These are phyloP conservation scores for Plenodomus lindquistii DNA, from an alignment of 2,329 filamentous ascomycete species.

Conservation along the genomic window DNA sequence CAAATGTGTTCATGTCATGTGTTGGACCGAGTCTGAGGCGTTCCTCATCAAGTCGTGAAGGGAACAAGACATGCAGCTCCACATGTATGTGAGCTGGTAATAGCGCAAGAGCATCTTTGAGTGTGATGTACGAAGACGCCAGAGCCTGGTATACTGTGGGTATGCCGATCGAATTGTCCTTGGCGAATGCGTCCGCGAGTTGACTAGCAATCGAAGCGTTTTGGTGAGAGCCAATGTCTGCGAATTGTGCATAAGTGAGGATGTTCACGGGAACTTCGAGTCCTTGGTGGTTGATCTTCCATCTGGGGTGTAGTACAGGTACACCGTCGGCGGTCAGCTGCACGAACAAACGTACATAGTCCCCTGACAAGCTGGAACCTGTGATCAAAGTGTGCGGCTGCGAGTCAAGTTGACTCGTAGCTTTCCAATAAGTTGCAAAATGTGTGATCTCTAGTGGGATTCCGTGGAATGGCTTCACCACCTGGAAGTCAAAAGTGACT, in stretches of 20 bases:
- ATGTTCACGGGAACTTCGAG: conserved; percentile 82
- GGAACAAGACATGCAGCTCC: conserved; percentile 91
- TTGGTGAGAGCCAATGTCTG: conserved; percentile 48
- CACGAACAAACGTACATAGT: conserved; percentile 89
- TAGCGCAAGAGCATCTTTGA: conserved; percentile 74
- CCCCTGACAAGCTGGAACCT: conserved; percentile 91
- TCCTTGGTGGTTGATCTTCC: conserved; percentile 75
- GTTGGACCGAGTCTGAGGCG: conserved; percentile 71
- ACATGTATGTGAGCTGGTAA: conserved; percentile 82
- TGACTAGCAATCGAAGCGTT: conserved; percentile 28
- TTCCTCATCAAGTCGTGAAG: conserved; percentile 73
- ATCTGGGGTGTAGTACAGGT: conserved; percentile 84
- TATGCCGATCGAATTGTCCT: conserved; percentile 36
- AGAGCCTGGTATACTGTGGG: conserved; percentile 72
- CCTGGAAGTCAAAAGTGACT: conserved; percentile 90
- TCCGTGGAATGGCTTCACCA: conserved; percentile 94
- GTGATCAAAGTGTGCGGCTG: conserved; percentile 87
- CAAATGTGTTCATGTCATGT: conserved; percentile 82
- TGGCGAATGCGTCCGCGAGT: conserved; percentile 27
- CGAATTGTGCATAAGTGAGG: conserved; percentile 74
- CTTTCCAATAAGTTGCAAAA: conserved; percentile 99
- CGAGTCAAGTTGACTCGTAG: conserved; percentile 87
- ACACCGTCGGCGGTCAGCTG: conserved; percentile 88
- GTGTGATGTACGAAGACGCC: conserved; percentile 74
- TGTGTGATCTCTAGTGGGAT: conserved; percentile 94